A percentile compares a stretch with the other conserved stretches of the same genome.
phyloP scores from a whole-genome alignment of 306 rosid genomes.

The Begonia peltatifolia region DNA sequence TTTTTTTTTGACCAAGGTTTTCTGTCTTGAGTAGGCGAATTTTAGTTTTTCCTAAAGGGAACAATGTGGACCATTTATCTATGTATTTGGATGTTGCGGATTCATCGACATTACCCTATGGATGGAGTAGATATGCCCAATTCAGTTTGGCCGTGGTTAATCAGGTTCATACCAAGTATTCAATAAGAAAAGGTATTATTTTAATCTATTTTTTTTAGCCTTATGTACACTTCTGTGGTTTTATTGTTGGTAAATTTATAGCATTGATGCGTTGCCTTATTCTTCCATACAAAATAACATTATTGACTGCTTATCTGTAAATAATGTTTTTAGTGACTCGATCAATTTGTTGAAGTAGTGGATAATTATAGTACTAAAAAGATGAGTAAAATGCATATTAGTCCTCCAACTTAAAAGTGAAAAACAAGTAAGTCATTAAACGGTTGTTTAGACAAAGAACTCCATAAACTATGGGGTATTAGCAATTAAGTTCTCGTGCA shows the following conservation, averaged over 20 bases:
- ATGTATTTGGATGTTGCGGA: conserved; percentile 58
- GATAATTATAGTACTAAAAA: no score
- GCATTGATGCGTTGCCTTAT: neutral
- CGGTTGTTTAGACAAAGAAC: no score
- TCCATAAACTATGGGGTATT: no score
- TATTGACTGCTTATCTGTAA: no score
- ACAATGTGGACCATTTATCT: conserved; percentile 65
- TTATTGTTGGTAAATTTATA: neutral
- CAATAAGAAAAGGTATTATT: conserved; percentile 65
- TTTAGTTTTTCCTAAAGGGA: conserved; percentile 70
- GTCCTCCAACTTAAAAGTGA: no score
- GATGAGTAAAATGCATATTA: no score
- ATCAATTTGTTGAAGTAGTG: no score
- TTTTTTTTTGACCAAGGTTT: conserved; percentile 9
- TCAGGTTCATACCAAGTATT: conserved; percentile 52
- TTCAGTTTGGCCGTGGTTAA: conserved; percentile 65
- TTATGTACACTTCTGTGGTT: neutral
- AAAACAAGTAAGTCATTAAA: no score
- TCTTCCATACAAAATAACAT: no score
- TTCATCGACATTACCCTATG: conserved; percentile 29
- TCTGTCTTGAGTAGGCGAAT: conserved; percentile 39
- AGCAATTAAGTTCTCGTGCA: no score
- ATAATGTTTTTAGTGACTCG: no score
- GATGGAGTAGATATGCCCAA: conserved; percentile 34
- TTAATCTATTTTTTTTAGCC: conserved; percentile 3